Base-by-base conservation (phyloP, 306 rosid species). In the Cajanus cajan region DNA sequence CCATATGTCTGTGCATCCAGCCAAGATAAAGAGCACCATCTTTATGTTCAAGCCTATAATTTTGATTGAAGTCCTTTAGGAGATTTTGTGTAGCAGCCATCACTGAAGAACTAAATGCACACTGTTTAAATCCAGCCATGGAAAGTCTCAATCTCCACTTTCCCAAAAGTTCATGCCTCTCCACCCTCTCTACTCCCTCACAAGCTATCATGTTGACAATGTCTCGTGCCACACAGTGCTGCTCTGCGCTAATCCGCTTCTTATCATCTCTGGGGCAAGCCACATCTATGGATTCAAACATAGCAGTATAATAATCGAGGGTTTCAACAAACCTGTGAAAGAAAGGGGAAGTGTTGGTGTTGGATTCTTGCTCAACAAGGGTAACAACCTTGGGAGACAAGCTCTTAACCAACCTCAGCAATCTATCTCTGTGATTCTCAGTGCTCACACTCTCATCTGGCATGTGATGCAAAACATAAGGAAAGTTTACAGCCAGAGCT, bases 161-260 rank as follows among this genome's bases (percentile, higher is more conserved):
- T 31, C 93, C 90, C 0, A 86, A 81, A 72, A 78, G 89, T 72
- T 92, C 98, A 66, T 94, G 97, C 24, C 98, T 84, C 73, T 94
- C 98, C 19, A 94, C 96, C 82, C 98, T 88, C 52, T 94, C 96
- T n/a, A 73, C 28, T 34, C 91, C 96, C 73, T 94, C 97, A 19
- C 97, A 94, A 48, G 97, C 98, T 76, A 90, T 76, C 97, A 94
- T 94, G 92, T 90, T 94, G 22, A 94, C 97, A 2, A 94, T 92
- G 90, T 94, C 98, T 5, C 97, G 80, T 14, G 97, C 98, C 77
- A 94, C 92, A 0, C 98, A 94, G 57, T 92, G 89, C 87, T 88
- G 91, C 79, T 94, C 96, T 0, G 94, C 90, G 7, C 74, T 90
- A 36, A 94, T 83, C 75, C 97, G 76, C 70, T 88, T 83, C 73